Conservation (phyloP, 2,329 filamentous ascomycete species). For the Mycosphaerella sp. region DNA sequence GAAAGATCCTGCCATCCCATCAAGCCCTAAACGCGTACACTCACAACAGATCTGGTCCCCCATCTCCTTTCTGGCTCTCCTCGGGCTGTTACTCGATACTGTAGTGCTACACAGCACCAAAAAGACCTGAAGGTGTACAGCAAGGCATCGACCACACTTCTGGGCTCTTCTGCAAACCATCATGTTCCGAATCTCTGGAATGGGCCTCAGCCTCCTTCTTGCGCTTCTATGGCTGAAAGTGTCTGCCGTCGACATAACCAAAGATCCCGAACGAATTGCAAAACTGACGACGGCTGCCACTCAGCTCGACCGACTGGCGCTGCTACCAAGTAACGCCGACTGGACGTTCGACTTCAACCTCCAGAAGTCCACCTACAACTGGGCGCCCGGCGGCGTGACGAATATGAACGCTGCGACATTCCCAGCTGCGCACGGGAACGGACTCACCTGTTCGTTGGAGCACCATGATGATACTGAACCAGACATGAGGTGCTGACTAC, state of each 20-base stretch:
- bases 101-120: constrained; percentile 8
- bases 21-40: neutral
- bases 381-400: constrained; percentile 44
- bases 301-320: constrained; percentile 40
- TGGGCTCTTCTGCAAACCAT: constrained; percentile 7
- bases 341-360: constrained; percentile 47
- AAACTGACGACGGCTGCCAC: constrained; percentile 39
- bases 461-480: neutral
- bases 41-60: constrained; percentile 8
- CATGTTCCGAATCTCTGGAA: constrained; percentile 19
- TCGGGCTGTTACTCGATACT: neutral
- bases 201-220: constrained; percentile 18
- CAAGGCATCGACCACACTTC: constrained; percentile 6
- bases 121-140: constrained; percentile 5
- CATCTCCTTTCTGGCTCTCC: neutral
- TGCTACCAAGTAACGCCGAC: constrained; percentile 38
- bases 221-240: constrained; percentile 22
- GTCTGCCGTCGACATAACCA: constrained; percentile 36
- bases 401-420: constrained; percentile 50
- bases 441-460: constrained; percentile 40
- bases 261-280: constrained; percentile 37
- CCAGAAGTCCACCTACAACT: constrained; percentile 38
- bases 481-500: constrained; percentile 6
- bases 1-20: neutral
- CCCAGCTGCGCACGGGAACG: constrained; percentile 43